A percentile compares a stretch with the other conserved stretches of the same genome.
These are phyloP conservation scores for Alternaria sp. DNA, from an alignment of 2,329 filamentous ascomycete species.

Conservation along the genomic window DNA sequence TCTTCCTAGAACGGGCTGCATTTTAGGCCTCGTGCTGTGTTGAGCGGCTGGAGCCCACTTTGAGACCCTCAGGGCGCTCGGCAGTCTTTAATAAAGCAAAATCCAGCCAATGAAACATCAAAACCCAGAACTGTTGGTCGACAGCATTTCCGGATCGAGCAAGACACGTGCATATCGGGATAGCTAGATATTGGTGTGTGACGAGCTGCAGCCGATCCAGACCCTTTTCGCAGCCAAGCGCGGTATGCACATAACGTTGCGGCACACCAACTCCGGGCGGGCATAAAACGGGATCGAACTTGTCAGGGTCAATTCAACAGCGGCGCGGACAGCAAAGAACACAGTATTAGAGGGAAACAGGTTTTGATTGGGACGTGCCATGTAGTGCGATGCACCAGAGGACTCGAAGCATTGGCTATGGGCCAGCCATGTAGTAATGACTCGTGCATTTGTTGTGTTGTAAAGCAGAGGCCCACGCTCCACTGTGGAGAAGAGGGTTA, in stretches of 20 bases:
- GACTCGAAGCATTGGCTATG: neutral
- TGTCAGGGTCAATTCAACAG: neutral
- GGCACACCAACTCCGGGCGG: slow-evolving; percentile 11
- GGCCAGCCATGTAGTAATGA: slow-evolving; percentile 4
- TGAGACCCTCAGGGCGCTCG: slow-evolving; percentile 18
- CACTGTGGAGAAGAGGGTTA: slow-evolving; percentile 27
- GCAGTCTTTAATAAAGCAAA: slow-evolving; percentile 13
- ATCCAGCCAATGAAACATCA: slow-evolving; percentile 32
- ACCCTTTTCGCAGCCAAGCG: slow-evolving; percentile 32
- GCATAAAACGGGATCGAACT: slow-evolving; percentile 19
- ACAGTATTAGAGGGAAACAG: neutral
- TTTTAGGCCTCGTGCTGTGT: slow-evolving; percentile 24
- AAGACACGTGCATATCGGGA: slow-evolving; percentile 21
- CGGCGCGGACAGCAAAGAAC: neutral
- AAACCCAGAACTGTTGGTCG: slow-evolving; percentile 8
- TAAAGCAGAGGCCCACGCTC: slow-evolving; percentile 29
- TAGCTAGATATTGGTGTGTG: slow-evolving; percentile 41
- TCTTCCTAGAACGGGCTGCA: slow-evolving; percentile 8
- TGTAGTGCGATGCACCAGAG: neutral
- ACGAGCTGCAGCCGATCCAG: slow-evolving; percentile 38
- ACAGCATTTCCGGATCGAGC: slow-evolving; percentile 26
- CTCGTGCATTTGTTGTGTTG: slow-evolving; percentile 13
- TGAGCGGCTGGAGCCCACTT: slow-evolving; percentile 10
- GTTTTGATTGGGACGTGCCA: neutral
- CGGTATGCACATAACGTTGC: slow-evolving; percentile 29